Evolutionary conservation across 345 rosid genomes (phyloP), one percentile per base, ranked within the genome.

Genomic region (Carallia pectinifolia): DNA sequence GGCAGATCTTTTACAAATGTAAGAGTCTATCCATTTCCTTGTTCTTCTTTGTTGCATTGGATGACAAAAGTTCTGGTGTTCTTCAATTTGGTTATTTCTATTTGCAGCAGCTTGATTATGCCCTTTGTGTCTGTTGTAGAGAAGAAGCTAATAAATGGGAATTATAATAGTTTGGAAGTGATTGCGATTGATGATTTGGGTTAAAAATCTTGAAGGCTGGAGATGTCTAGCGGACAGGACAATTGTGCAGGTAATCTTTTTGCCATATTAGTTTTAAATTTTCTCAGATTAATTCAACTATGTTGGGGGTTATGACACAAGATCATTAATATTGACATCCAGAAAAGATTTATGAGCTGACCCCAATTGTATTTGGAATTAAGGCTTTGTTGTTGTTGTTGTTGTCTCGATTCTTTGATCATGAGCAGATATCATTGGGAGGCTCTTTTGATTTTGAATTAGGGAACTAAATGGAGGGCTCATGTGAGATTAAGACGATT

Each of bases 211-310:
- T 68, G 29, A 67, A 73, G 77, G 78, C 31, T 76, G 80, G 72
- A 84, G 68, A 88, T 85, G 91, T 81, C 96, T 71, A 30, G 79
- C 68, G 84, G 80, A 61, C 90, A 79, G 75, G 87, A 80, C 58
- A 74, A 85, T 71, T 52, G 80, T 47, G 76, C 73, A 7, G 93
- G 89, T 90, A 74, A 66, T 62, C 33, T 55, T 56, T 47, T 52
- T 72, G 7, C 15, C 34, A 17, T 27, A 59, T n/a, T 50, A 30
- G 13, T 44, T 10, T 44, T 44, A 48, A 4, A 30, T 23, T 13
- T 64, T 13, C 44, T 54, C 47, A 33, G 23, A 10, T 37, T 18
- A 31, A 58, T 68, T 27, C 58, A 6, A 13, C 39, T 31, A 9
- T 70, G 39, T 16, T 5, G 13, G 27, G 7, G 54, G 30, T 4